Percentiles rank a stretch among this genome's conserved stretches.
Evolutionary conservation across 2,329 filamentous ascomycete species (phyloP).

Genomic region (Saccharata proteae): DNA sequence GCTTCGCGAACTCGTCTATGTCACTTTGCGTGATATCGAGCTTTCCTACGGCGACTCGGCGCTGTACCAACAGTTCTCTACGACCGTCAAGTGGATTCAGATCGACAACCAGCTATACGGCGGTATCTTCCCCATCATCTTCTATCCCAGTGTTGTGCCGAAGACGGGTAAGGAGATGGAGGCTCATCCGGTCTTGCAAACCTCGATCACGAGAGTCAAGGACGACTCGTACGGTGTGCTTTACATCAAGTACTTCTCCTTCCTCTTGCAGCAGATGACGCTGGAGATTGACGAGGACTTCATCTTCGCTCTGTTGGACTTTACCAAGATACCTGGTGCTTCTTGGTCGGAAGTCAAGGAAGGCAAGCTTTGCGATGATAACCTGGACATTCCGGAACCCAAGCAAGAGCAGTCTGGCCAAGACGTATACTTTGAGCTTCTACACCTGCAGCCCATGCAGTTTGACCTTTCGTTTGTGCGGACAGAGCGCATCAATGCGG

Average conservation of each 20-base stretch:
- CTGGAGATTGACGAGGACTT: slow-evolving; percentile 97
- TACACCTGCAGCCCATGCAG: slow-evolving; percentile 97
- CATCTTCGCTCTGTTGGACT: slow-evolving; percentile 90
- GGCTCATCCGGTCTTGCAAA: slow-evolving; percentile 85
- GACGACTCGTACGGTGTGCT: slow-evolving; percentile 96
- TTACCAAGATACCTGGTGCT: slow-evolving; percentile 82
- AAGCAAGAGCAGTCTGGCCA: slow-evolving; percentile 72
- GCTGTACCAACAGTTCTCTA: slow-evolving; percentile 79
- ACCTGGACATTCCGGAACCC: slow-evolving; percentile 83
- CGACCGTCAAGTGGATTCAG: slow-evolving; percentile 96
- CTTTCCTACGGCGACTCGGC: slow-evolving; percentile 88
- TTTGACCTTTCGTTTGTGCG: slow-evolving; percentile 94
- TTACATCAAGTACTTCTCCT: slow-evolving; percentile 95
- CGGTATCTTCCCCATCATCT: slow-evolving; percentile 91
- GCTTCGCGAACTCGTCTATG: slow-evolving; percentile 80
- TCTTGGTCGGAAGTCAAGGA: slow-evolving; percentile 76
- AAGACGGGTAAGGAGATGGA: slow-evolving; percentile 96
- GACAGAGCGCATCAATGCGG: slow-evolving; percentile 89
- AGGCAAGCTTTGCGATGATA: slow-evolving; percentile 78
- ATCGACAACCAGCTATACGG: slow-evolving; percentile 98
- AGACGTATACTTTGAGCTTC: slow-evolving; percentile 94
- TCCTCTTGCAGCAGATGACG: slow-evolving; percentile 95
- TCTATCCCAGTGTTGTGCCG: slow-evolving; percentile 94
- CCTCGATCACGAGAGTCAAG: slow-evolving; percentile 86
- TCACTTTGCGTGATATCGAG: slow-evolving; percentile 85